phyloP scores from a whole-genome alignment of 352 stramenopile species.

The Globisporangium solare region DNA sequence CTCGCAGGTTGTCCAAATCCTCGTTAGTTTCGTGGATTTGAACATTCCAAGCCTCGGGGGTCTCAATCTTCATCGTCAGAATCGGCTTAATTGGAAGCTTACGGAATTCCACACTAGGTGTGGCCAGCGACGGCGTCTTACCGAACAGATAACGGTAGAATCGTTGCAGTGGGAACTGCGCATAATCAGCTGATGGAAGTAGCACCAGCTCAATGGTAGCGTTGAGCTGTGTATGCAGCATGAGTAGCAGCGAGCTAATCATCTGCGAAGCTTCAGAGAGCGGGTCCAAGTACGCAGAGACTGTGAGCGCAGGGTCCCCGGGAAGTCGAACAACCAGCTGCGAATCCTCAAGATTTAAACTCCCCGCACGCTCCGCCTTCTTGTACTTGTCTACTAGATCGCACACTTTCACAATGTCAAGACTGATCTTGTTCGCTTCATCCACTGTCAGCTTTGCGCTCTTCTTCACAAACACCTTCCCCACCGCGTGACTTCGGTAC shows the following conservation, averaged over 20 bases:
- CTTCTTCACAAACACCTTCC: conserved; percentile 67
- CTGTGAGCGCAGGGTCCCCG: conserved; percentile 47
- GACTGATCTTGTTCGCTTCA: conserved; percentile 58
- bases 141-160: conserved; percentile 92
- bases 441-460: conserved; percentile 36
- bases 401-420: conserved; percentile 70
- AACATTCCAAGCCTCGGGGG: conserved; percentile 91
- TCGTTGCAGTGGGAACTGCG: conserved; percentile 86
- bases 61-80: conserved; percentile 92
- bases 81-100: conserved; percentile 83
- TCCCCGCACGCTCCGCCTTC: conserved; percentile 33
- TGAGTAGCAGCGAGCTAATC: conserved; percentile 82
- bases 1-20: conserved; percentile 92
- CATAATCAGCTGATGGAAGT: conserved; percentile 64
- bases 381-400: conserved; percentile 77
- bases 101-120: conserved; percentile 62
- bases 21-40: conserved; percentile 63
- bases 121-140: conserved; percentile 36
- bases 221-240: conserved; percentile 70
- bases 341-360: conserved; percentile 30
- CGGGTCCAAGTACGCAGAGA: conserved; percentile 88
- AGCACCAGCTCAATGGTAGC: conserved; percentile 66
- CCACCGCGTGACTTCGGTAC: conserved; percentile 62
- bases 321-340: conserved; percentile 30
- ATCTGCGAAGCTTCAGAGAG: conserved; percentile 87